phyloP scores from a whole-genome alignment of 2,329 filamentous ascomycete genomes.

The Diaporthe aspalathi region DNA sequence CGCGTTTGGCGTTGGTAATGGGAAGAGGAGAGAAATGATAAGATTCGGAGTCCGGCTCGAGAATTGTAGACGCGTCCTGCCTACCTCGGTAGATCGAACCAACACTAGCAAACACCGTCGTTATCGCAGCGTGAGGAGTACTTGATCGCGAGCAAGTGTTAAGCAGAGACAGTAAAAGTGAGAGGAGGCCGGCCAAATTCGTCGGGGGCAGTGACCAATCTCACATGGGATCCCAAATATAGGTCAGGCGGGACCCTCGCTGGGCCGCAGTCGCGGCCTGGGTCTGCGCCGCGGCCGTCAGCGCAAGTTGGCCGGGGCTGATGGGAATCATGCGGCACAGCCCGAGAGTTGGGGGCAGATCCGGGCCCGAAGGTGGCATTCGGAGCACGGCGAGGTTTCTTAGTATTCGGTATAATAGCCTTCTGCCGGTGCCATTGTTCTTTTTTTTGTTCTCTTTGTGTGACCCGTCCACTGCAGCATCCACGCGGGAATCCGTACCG shows the following conservation, averaged over 20 bases:
- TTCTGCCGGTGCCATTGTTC: not conserved
- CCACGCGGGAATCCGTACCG: too few relatives aligned
- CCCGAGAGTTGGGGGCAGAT: not conserved
- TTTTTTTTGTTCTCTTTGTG: not conserved
- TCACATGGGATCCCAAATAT: not conserved
- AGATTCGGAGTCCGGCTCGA: not conserved
- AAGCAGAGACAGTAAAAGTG: not conserved
- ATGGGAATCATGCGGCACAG: not conserved
- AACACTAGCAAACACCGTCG: not conserved
- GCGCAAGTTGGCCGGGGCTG: not conserved
- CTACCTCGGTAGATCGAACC: not conserved
- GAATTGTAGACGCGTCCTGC: not conserved
- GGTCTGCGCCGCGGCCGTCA: not conserved
- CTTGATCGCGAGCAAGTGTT: not conserved
- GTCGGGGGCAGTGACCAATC: not conserved
- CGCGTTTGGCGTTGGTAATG: not conserved
- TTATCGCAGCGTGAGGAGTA: not conserved
- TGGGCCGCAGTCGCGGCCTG: not conserved
- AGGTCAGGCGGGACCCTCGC: not conserved
- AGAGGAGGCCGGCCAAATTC: not conserved
- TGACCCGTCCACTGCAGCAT: not conserved
- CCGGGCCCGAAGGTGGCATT: not conserved
- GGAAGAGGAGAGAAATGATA: not conserved
- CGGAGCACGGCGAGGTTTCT: not conserved
- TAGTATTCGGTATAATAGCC: too few relatives aligned